phyloP scores from a whole-genome alignment of 306 rosid species.

The Cercis canadensis region DNA sequence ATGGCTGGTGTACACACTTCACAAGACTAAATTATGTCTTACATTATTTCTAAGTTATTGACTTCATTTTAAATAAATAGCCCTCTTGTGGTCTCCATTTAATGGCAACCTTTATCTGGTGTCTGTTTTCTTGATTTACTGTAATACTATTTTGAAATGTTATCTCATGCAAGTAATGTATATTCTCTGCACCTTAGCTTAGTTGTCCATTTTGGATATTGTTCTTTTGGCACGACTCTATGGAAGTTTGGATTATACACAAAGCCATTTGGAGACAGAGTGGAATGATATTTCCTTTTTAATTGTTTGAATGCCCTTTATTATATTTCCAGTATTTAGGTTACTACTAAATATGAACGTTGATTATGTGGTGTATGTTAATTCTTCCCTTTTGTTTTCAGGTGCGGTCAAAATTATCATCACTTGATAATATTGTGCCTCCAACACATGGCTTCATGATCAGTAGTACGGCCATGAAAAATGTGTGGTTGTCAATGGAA shows the following conservation, averaged over 20 bases:
- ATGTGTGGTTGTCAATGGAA: constrained; percentile 99
- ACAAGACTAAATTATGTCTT: constrained; percentile 8
- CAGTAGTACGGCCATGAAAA: constrained; percentile 90
- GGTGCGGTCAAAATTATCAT: constrained; percentile 84
- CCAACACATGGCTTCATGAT: constrained; percentile 97
- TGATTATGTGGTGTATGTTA: constrained; percentile 27
- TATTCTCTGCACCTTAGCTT: neutral
- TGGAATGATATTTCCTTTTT: too few relatives aligned
- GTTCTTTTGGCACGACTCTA: constrained; percentile 5
- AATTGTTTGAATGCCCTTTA: constrained; percentile 7
- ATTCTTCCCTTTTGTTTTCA: constrained; percentile 42
- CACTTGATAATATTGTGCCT: constrained; percentile 94
- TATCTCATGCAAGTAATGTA: constrained; percentile 16
- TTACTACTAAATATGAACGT: constrained; percentile 30
- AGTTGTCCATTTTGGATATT: constrained; percentile 8
- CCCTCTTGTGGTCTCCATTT: constrained; percentile 8
- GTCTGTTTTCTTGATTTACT: constrained; percentile 15
- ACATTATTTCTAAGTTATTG: constrained; percentile 22
- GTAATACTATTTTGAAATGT: neutral
- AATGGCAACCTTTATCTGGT: constrained; percentile 2
- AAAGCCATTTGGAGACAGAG: too few relatives aligned
- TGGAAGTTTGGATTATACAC: constrained; percentile 15
- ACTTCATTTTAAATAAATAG: constrained; percentile 27
- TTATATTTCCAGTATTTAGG: constrained; percentile 27
- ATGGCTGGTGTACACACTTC: constrained; percentile 22